phyloP scores from a whole-genome alignment of 2,329 filamentous ascomycete species.

The Arachnopeziza araneosa region DNA sequence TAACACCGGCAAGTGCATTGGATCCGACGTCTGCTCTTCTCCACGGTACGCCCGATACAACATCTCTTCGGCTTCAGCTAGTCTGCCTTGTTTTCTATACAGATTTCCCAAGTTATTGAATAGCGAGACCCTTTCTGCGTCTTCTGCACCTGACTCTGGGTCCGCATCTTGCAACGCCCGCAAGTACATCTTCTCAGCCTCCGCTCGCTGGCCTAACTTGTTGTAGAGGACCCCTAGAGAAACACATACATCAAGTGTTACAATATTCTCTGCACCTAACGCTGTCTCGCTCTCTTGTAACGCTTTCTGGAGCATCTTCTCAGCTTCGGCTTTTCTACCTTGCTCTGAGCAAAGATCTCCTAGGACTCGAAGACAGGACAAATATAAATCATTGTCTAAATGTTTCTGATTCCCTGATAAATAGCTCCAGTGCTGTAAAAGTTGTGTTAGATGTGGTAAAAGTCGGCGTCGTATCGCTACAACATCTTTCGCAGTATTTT shows the following conservation, averaged over 20 bases:
- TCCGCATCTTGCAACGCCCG: constrained; percentile 18
- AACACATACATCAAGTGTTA: constrained; percentile 6
- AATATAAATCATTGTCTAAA: constrained; percentile 4
- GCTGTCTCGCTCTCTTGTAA: constrained; percentile 11
- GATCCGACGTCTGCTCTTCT: neutral
- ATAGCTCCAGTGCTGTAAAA: constrained; percentile 4
- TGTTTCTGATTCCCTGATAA: neutral
- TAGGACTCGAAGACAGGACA: constrained; percentile 21
- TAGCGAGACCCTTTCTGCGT: neutral
- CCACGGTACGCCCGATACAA: neutral
- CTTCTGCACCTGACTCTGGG: constrained; percentile 1
- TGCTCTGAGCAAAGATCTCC: constrained; percentile 11
- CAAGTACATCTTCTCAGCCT: constrained; percentile 23
- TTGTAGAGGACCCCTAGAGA: constrained; percentile 16
- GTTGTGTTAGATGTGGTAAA: constrained; percentile 19
- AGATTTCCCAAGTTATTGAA: neutral
- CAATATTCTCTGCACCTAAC: constrained; percentile 8
- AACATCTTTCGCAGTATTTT: constrained; percentile 4
- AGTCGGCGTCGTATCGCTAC: constrained; percentile 18
- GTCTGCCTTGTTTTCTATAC: neutral
- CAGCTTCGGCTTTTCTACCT: constrained; percentile 19
- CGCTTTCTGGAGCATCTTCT: constrained; percentile 4
- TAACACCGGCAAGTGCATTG: neutral
- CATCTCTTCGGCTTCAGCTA: neutral
- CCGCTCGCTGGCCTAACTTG: constrained; percentile 18